Evolutionary conservation across 108 stramenopile species (phyloP), one percentile per base, ranked within the genome.

Genomic region (Nitzschia sp.): DNA sequence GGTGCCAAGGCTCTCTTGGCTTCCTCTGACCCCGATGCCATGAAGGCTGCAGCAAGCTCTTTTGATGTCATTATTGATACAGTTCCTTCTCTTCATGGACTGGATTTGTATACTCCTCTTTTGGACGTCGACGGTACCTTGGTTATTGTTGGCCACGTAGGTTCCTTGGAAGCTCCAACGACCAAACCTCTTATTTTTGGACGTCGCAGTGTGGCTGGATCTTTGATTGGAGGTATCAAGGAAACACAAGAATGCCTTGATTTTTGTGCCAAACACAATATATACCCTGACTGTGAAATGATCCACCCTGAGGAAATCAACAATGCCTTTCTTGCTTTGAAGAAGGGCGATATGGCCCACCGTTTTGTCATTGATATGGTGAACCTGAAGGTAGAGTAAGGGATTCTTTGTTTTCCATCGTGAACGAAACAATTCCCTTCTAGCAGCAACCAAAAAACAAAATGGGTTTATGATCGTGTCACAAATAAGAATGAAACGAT

Each of bases 181-280:
- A n/a, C 70, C 19, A 25, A 51, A 52, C 19, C 17, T 15, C 38
- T 83, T 39, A 34, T 72, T 34, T 24, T 42, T 22, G 56, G 41
- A 14, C 46, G 58, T 34, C 57, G 26, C 11, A 20, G 12, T 38
- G 8, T 82, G 34, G 79, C 38, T n/a, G 77, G 74, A 6, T 64
- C 60, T 54, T 29, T 75, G 55, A 66, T 81, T 60, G 83, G 85
- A 48, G 85, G 85, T 55, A 76, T 79, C 6, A 37, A n/a, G 10
- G 82, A 75, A 54, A 81, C 77, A 10, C 80, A 83, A 61, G 63
- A 80, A 41, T 72, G 83, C 73, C 24, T 86, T 2, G 80, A 83
- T 17, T 78, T 86, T 44, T 86, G 80, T 56, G 80, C 71, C 17
- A 7, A 58, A 34, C 65, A 86, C 22, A 59, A 78, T 0, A 75